Evolutionary conservation across 805 yeast genomes (phyloP).

Genomic region (Pichia cabralensis): DNA sequence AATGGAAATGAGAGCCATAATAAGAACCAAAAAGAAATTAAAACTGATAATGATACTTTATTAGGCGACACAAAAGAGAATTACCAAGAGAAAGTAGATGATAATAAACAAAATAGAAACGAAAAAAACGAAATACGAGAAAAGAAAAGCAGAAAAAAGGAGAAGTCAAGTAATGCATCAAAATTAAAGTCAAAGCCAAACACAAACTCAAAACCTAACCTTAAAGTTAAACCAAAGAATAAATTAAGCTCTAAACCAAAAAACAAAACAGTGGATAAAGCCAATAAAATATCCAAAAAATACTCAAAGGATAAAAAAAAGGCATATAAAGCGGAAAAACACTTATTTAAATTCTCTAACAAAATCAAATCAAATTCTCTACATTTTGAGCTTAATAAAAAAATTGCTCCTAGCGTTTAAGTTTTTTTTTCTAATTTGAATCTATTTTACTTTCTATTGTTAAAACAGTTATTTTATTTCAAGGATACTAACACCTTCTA

Average conservation of each 20-base stretch:
- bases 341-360: no score
- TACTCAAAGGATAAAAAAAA: neutral
- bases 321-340: no score
- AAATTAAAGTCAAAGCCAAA: neutral
- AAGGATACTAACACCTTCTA: constrained; percentile 5
- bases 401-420: no score
- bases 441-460: neutral
- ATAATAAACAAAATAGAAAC: neutral
- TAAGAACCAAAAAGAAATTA: no score
- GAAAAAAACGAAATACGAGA: neutral
- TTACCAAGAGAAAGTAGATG: no score
- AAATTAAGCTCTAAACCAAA: no score
- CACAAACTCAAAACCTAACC: neutral
- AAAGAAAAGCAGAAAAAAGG: neutral
- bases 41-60: no score
- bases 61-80: no score
- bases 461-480: neutral
- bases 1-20: no score
- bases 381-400: no score
- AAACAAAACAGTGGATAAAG: neutral
- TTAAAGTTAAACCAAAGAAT: neutral
- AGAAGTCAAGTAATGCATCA: neutral
- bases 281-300: neutral
- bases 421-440: neutral
- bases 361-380: no score